Evolutionary conservation across 805 yeast genomes (phyloP), one percentile per base, ranked within the genome.

Genomic region (Candida parachauliodes): DNA sequence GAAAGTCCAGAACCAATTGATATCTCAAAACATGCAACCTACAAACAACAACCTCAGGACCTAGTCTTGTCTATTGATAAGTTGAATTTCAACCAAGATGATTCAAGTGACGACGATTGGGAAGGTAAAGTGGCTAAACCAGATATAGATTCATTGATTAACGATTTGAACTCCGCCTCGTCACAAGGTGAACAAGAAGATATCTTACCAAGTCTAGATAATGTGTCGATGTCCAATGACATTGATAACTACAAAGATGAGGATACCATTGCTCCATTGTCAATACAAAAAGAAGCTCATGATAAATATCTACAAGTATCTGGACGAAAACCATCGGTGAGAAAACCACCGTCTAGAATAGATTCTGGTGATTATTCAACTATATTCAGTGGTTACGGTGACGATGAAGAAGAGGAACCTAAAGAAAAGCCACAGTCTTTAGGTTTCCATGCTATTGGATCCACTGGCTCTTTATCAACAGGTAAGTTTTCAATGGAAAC

Each of bases 11-110:
- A 28, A 14, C 3, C 18, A 11, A 21, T 14, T n/a, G 17, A 20
- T 10, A 36, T 18, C 9, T 4, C 12, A 15, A 26, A 37, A 21
- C 12, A 31, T 12, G 17, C 33, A 5, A 23, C 23, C 2, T 10
- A 31, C 2, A n/a, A 9, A 8, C 21, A 20, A 11, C 25, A 15
- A 28, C 24, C 47, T 5, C 39, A 31, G 20, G 48, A 52, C 20
- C 49, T 67, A 40, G 63, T 65, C 19, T 52, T 67, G 10, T 60
- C 69, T 8, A 62, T 65, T 16, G 73, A 67, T 42, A 43, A 43
- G 12, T 41, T 26, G 4, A 18, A 32, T 7, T 19, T 16, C 9
- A n/a, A 18, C 18, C 32, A 40, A n/a, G 25, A 26, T 34, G 24
- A 32, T 16, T 23, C 30, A 20, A 8, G 29, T 19, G 20, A 32